Evolutionary conservation across 2,329 filamentous ascomycete genomes (phyloP), one percentile per base, ranked within the genome.

Genomic region (Sclerotinia spermophila): DNA sequence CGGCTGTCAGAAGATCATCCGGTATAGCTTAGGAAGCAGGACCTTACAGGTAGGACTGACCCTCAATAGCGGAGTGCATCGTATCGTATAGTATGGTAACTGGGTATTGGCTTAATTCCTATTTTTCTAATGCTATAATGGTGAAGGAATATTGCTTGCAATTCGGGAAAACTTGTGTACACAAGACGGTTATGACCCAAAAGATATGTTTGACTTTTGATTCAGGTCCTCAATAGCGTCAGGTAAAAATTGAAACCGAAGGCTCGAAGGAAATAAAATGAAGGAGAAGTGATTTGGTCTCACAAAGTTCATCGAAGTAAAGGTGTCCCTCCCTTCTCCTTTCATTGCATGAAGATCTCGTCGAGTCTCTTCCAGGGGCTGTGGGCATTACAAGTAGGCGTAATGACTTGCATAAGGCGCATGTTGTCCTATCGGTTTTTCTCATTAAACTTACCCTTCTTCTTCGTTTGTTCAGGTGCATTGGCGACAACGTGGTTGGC

Each of bases 401-500:
- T 71, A 65, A 69, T 75, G 74, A 69, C 68, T 55, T 69, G 68
- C 68, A 69, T 69, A 69, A 72, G 71, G 72, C 73, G 71, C 72
- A 73, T 67, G 27, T 61, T 58, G 71, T 60, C 74, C 75, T 76
- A 76, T 76, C 68, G 71, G 62, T 48, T n/a, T 21, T 38, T 42
- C 59, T 53, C 45, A 67, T 56, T 66, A 65, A 42, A 61, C 60
- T 58, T 48, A 72, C 53, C 64, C 48, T 70, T 69, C 71, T 74
- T 64, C 72, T 75, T 68, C 76, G 77, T 78, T 77, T 77, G 76
- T 74, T 65, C 59, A 72, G 55, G 51, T 75, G 72, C 73, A 73
- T 75, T 72, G 72, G 68, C 74, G 75, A 77, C 71, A 78, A 76
- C 74, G 74, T 78, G 76, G 75, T 76, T 77, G 75, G 67, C 74